These are phyloP conservation scores for Penicillium coprophilum DNA, from an alignment of 495 filamentous ascomycete species.

Conservation along the genomic window DNA sequence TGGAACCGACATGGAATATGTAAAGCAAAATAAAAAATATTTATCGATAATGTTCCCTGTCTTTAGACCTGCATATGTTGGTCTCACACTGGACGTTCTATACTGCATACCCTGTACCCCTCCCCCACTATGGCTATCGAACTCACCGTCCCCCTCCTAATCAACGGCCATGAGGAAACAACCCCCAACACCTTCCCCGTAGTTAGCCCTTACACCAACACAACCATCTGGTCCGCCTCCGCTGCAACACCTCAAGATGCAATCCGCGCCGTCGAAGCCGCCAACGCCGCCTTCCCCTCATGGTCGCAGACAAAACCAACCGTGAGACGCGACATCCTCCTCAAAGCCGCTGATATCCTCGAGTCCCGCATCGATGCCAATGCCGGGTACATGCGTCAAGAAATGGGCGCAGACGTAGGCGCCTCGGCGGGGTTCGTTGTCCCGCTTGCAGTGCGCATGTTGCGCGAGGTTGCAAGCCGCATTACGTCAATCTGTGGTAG, in stretches of 20 bases:
- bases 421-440: constrained; percentile 61
- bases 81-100: not conserved
- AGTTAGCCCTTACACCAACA: constrained; percentile 62
- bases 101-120: too few relatives aligned
- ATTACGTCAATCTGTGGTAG: constrained; percentile 59
- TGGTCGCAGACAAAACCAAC: constrained; percentile 68
- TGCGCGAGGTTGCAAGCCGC: constrained; percentile 71
- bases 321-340: constrained; percentile 68
- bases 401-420: constrained; percentile 61
- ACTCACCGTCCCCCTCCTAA: constrained; percentile 62
- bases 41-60: not conserved
- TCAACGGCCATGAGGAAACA: constrained; percentile 65
- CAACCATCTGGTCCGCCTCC: constrained; percentile 60
- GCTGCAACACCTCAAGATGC: constrained; percentile 63
- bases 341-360: constrained; percentile 71
- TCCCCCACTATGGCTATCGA: not conserved
- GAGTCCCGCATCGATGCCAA: constrained; percentile 59
- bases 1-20: not conserved
- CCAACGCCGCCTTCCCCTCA: constrained; percentile 64
- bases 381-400: constrained; percentile 61
- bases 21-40: not conserved
- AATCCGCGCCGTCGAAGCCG: constrained; percentile 61
- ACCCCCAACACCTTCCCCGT: constrained; percentile 62
- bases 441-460: constrained; percentile 53
- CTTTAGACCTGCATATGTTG: not conserved